These are phyloP conservation scores for Gossypium schwendimanii DNA, from an alignment of 441 rosid species.

Conservation along the genomic window DNA sequence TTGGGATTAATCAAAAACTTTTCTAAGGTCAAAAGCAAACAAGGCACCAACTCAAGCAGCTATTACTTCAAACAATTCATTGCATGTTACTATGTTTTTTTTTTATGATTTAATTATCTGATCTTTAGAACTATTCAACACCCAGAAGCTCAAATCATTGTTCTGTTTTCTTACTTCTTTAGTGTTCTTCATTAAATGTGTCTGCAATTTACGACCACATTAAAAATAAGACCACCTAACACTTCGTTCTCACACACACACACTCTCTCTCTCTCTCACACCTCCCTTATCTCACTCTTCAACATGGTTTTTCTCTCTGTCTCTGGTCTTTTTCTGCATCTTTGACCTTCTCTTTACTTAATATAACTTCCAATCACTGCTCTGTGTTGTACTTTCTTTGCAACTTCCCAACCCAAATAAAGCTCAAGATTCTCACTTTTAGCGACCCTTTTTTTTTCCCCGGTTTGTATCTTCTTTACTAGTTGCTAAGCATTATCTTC, in stretches of 20 bases:
- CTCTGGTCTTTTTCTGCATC: not conserved
- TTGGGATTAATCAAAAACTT: not conserved
- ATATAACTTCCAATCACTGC: not conserved
- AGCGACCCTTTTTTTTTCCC: not conserved
- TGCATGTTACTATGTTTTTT: constrained; percentile 8
- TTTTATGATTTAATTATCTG: not conserved
- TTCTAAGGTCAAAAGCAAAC: not conserved
- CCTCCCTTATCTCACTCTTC: not conserved
- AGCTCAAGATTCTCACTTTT: constrained; percentile 5
- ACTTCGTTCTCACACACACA: not conserved
- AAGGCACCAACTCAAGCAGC: not conserved
- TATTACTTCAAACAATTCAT: not conserved
- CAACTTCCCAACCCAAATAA: constrained; percentile 2
- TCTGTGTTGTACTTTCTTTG: not conserved
- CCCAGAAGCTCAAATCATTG: not conserved
- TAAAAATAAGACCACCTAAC: constrained; percentile 3
- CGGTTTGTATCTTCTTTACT: not conserved
- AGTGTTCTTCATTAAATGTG: constrained; percentile 5
- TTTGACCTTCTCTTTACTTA: not conserved
- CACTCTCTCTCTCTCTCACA: not conserved
- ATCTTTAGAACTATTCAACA: not conserved
- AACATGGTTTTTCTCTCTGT: not conserved
- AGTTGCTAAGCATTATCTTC: not conserved
- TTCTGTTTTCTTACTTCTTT: not conserved
- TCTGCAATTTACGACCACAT: constrained; percentile 4